phyloP scores from a whole-genome alignment of 305 asterid genomes.

The Solanum hybrid region DNA sequence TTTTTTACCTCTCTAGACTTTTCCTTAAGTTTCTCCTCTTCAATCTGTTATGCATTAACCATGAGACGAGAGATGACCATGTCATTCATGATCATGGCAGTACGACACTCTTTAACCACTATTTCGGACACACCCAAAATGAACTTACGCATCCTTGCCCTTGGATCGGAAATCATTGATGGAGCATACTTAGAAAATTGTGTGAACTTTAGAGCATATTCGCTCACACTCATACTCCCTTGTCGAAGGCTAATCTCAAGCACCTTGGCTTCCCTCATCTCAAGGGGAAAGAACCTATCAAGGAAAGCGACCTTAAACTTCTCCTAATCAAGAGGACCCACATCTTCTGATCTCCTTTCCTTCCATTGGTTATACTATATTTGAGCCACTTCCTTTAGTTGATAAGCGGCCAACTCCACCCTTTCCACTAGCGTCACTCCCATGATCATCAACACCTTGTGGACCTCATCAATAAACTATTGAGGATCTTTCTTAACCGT shows the following conservation, averaged over 20 bases:
- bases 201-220: background rate
- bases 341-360: too few relatives aligned
- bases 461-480: too few relatives aligned
- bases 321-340: too few relatives aligned
- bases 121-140: background rate
- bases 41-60: background rate
- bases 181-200: background rate
- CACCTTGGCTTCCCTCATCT: background rate
- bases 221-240: background rate
- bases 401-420: too few relatives aligned
- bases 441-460: too few relatives aligned
- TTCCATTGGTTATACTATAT: too few relatives aligned
- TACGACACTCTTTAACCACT: background rate
- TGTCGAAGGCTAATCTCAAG: background rate
- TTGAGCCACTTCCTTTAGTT: too few relatives aligned
- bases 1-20: background rate
- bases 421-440: too few relatives aligned
- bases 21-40: background rate
- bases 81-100: background rate
- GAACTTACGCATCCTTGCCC: background rate
- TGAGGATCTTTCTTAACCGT: too few relatives aligned
- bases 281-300: too few relatives aligned
- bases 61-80: background rate
- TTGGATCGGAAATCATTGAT: background rate
- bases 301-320: too few relatives aligned